Percentiles rank a stretch among this genome's conserved stretches.
Evolutionary conservation across 2,329 filamentous ascomycete species (phyloP).

Genomic region (Fusarium abutilonis): DNA sequence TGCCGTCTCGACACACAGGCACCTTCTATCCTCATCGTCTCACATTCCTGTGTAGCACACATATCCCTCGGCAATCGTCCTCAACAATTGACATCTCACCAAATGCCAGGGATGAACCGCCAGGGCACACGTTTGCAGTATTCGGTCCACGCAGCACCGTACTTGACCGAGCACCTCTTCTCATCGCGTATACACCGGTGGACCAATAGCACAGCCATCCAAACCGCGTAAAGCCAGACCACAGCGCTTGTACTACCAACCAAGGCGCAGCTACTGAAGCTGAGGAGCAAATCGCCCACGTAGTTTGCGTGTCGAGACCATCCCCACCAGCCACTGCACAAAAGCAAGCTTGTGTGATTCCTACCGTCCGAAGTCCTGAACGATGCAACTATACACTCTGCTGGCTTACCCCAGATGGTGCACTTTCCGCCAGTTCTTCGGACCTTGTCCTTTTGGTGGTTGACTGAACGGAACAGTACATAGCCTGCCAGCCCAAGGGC

Average conservation of each 20-base stretch:
- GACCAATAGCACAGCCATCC: constrained; percentile 56
- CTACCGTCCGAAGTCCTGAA: constrained; percentile 56
- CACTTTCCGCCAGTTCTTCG: constrained; percentile 53
- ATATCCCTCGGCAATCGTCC: no score
- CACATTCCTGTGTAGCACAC: not conserved
- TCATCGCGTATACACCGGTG: constrained; percentile 59
- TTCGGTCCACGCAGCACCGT: constrained; percentile 55
- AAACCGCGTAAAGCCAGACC: constrained; percentile 58
- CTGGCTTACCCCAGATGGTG: constrained; percentile 55
- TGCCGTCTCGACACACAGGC: not conserved
- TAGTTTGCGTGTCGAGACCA: constrained; percentile 47
- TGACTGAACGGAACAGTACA: constrained; percentile 56
- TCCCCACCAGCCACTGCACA: constrained; percentile 48
- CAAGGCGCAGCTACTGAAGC: constrained; percentile 54
- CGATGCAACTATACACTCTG: constrained; percentile 51
- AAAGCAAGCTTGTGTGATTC: constrained; percentile 48
- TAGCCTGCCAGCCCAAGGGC: constrained; percentile 50
- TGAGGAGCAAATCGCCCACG: constrained; percentile 44
- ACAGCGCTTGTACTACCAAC: constrained; percentile 52
- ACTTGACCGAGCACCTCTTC: constrained; percentile 56
- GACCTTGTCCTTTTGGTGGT: constrained; percentile 57
- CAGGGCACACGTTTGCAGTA: constrained; percentile 56
- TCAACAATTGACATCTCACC: constrained; percentile 19
- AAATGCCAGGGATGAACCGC: constrained; percentile 52
- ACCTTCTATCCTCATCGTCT: not conserved